phyloP scores from a whole-genome alignment of 2,329 filamentous ascomycete genomes.

The Monosporascus sp. region DNA sequence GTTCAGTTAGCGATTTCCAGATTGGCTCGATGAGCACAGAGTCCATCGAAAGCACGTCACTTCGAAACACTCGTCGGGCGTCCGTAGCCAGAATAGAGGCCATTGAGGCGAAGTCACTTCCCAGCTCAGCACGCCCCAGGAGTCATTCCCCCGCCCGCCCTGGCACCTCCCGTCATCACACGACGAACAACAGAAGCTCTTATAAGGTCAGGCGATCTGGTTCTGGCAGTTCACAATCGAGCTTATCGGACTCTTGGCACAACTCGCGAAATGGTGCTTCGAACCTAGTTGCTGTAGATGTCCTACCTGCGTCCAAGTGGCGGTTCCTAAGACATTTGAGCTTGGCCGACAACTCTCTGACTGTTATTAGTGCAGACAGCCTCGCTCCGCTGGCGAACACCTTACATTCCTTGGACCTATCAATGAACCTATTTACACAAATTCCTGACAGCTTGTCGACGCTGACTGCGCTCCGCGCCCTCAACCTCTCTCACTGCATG shows the following conservation, averaged over 20 bases:
- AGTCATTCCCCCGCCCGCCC: conserved; percentile 81
- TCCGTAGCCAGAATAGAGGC: conserved; percentile 43
- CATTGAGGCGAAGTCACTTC: conserved; percentile 41
- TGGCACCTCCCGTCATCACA: conserved; percentile 66
- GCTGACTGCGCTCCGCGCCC: conserved; percentile 78
- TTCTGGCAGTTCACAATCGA: conserved; percentile 89
- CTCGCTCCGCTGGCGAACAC: conserved; percentile 80
- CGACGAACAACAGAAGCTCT: conserved; percentile 60
- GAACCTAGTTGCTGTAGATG: conserved; percentile 66
- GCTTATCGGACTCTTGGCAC: conserved; percentile 60
- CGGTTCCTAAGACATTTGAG: conserved; percentile 89
- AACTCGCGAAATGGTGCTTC: conserved; percentile 68
- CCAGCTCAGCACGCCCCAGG: conserved; percentile 50
- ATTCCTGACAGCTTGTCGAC: conserved; percentile 86
- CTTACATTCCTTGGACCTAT: conserved; percentile 86
- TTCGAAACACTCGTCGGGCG: conserved; percentile 32
- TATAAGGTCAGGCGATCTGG: conserved; percentile 80
- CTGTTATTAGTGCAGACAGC: conserved; percentile 68
- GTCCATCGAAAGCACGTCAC: conserved; percentile 34
- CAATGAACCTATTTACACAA: conserved; percentile 87
- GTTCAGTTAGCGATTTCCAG: conserved; percentile 44
- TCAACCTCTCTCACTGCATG: conserved; percentile 97
- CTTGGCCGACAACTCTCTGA: conserved; percentile 85
- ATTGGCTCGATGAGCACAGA: conserved; percentile 57
- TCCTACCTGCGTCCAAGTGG: conserved; percentile 85